A percentile compares a stretch with the other conserved stretches of the same genome.
Evolutionary conservation across 495 filamentous ascomycete species (phyloP).

Genomic region (Annulohypoxylon maeteangense): DNA sequence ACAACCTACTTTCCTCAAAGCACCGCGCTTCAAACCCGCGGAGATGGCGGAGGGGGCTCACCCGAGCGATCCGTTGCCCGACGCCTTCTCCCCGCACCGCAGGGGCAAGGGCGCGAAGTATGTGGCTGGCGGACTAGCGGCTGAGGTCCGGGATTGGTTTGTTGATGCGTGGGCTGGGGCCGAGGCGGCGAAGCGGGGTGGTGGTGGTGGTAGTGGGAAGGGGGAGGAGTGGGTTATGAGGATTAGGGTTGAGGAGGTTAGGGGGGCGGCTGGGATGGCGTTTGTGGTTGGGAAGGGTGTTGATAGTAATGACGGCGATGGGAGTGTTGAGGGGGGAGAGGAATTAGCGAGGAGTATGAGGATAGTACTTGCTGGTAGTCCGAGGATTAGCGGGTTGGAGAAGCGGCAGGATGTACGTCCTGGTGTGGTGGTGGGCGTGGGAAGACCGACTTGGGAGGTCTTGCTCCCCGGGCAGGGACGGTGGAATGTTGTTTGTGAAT

Average conservation of each 20-base stretch:
- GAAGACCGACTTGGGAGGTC: slow-evolving; percentile 58
- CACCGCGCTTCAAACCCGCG: slow-evolving; percentile 55
- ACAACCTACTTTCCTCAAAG: slow-evolving; percentile 49
- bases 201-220: background rate
- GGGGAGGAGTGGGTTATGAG: slow-evolving; percentile 31
- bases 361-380: slow-evolving; percentile 55
- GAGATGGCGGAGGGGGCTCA: slow-evolving; percentile 37
- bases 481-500: slow-evolving; percentile 60
- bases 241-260: slow-evolving; percentile 49
- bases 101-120: slow-evolving; percentile 52
- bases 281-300: slow-evolving; percentile 45
- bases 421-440: slow-evolving; percentile 52
- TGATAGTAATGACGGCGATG: background rate
- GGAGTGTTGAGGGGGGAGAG: background rate
- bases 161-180: slow-evolving; percentile 53
- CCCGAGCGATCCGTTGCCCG: slow-evolving; percentile 40
- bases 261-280: slow-evolving; percentile 63
- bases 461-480: slow-evolving; percentile 45
- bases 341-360: slow-evolving; percentile 8
- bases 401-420: slow-evolving; percentile 31
- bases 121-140: slow-evolving; percentile 55
- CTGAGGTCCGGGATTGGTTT: slow-evolving; percentile 59
- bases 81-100: slow-evolving; percentile 58
- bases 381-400: slow-evolving; percentile 44
- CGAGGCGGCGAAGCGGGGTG: slow-evolving; percentile 4